A percentile compares a stretch with the other conserved stretches of the same genome.
Conservation (phyloP, 129 eudicot species). For the Solidago caesia region DNA sequence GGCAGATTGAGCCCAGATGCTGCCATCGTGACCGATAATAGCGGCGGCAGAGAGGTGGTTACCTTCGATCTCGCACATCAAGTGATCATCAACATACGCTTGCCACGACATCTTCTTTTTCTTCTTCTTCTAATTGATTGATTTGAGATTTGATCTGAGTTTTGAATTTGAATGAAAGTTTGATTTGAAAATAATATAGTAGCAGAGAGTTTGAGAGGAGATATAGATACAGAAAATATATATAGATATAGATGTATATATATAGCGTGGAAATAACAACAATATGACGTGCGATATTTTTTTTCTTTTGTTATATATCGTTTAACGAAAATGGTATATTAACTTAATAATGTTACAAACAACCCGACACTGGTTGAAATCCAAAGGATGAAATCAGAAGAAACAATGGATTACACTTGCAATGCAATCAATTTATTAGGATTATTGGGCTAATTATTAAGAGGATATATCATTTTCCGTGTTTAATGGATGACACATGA, state of each 20-base stretch:
- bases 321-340: too few species aligned
- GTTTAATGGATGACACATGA: too few species aligned
- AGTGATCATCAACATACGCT: slow-evolving; percentile 72
- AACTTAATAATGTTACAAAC: too few species aligned
- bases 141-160: not conserved
- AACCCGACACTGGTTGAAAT: too few species aligned
- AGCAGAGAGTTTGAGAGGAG: not conserved
- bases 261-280: slow-evolving; percentile 37
- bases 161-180: slow-evolving; percentile 3
- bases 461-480: too few species aligned
- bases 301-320: not conserved
- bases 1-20: slow-evolving; percentile 68
- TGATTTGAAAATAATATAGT: slow-evolving; percentile 15
- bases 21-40: slow-evolving; percentile 64
- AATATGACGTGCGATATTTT: slow-evolving; percentile 23
- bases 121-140: slow-evolving; percentile 4
- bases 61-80: slow-evolving; percentile 76
- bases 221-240: slow-evolving; percentile 2
- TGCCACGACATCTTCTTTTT: slow-evolving; percentile 67
- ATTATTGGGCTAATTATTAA: too few species aligned
- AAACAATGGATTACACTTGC: too few species aligned
- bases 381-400: too few species aligned
- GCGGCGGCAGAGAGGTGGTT: slow-evolving; percentile 63
- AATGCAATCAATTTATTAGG: too few species aligned
- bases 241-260: not conserved